These are phyloP conservation scores for Arthrobotrys iridis DNA, from an alignment of 2,329 filamentous ascomycete species.

Conservation along the genomic window DNA sequence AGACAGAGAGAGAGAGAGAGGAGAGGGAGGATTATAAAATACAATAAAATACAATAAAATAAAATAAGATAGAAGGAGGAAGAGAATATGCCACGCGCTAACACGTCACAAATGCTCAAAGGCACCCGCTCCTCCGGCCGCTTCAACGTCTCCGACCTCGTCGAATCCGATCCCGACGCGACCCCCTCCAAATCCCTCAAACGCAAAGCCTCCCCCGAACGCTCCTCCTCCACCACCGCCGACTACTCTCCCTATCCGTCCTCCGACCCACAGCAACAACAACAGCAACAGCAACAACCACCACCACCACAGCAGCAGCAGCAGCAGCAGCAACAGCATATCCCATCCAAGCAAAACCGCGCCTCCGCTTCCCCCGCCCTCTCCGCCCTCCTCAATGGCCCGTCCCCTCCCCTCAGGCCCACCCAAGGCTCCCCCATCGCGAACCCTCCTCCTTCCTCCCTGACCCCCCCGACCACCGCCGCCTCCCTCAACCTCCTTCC, in stretches of 20 bases:
- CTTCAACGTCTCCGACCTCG: conserved; percentile 48
- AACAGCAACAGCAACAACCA: background rate
- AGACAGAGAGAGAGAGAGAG: too few relatives aligned
- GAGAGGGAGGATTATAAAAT: too few relatives aligned
- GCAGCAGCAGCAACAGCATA: background rate
- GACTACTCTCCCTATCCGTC: conserved; percentile 33
- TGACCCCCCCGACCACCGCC: conserved; percentile 40
- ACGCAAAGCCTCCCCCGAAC: conserved; percentile 49
- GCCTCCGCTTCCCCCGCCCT: conserved; percentile 52
- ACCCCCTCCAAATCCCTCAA: conserved; percentile 49
- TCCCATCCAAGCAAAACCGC: conserved; percentile 47
- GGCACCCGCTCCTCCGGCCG: conserved; percentile 39
- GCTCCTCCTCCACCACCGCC: conserved; percentile 34
- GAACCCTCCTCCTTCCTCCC: conserved; percentile 37
- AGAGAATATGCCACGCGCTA: conserved; percentile 43
- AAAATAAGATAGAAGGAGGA: too few relatives aligned
- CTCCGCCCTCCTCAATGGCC: conserved; percentile 37
- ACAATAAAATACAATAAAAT: too few relatives aligned
- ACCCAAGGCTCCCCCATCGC: conserved; percentile 45
- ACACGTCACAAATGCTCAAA: conserved; percentile 10
- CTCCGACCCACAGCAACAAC: background rate
- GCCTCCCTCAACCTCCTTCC: conserved; percentile 26
- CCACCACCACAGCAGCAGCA: background rate
- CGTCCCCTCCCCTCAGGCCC: conserved; percentile 39
- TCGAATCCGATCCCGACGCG: conserved; percentile 51